Conservation (phyloP, 352 stramenopile species). For the Globisporangium iwayamae region DNA sequence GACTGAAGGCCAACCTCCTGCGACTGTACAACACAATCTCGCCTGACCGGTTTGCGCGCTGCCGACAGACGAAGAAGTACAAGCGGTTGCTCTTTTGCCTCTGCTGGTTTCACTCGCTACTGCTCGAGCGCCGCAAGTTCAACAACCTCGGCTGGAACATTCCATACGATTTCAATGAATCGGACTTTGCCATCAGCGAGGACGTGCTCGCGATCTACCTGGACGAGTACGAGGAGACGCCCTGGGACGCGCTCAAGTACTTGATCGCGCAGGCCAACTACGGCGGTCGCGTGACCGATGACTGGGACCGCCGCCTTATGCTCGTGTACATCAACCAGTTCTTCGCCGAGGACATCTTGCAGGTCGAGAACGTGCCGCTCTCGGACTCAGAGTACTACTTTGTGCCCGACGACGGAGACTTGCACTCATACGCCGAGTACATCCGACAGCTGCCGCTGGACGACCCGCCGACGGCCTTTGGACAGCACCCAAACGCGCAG, state of each 20-base stretch:
- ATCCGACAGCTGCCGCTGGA: conserved; percentile 88
- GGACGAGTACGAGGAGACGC: conserved; percentile 89
- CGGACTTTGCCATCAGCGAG: conserved; percentile 95
- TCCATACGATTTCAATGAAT: conserved; percentile 97
- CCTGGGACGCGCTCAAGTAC: conserved; percentile 94
- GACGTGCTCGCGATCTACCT: conserved; percentile 95
- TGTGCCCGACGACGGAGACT: conserved; percentile 90
- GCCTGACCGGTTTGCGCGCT: conserved; percentile 83
- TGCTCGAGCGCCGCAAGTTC: conserved; percentile 95
- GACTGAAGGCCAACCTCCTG: conserved; percentile 91
- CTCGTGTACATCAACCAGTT: conserved; percentile 96
- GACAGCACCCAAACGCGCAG: conserved; percentile 94
- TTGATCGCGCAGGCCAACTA: conserved; percentile 96
- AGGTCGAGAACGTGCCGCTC: conserved; percentile 82
- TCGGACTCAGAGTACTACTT: conserved; percentile 92
- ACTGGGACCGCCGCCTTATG: conserved; percentile 94
- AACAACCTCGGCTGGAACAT: conserved; percentile 97
- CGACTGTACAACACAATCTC: conserved; percentile 94
- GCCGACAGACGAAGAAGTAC: conserved; percentile 87
- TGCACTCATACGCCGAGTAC: conserved; percentile 87
- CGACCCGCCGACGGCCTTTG: conserved; percentile 91
- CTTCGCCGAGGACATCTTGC: conserved; percentile 88
- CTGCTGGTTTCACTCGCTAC: conserved; percentile 94
- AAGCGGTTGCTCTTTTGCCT: conserved; percentile 93
- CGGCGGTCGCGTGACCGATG: conserved; percentile 94